These are phyloP conservation scores for Chalciporus chontae DNA, from an alignment of 768 basidiomycete species.

Conservation along the genomic window DNA sequence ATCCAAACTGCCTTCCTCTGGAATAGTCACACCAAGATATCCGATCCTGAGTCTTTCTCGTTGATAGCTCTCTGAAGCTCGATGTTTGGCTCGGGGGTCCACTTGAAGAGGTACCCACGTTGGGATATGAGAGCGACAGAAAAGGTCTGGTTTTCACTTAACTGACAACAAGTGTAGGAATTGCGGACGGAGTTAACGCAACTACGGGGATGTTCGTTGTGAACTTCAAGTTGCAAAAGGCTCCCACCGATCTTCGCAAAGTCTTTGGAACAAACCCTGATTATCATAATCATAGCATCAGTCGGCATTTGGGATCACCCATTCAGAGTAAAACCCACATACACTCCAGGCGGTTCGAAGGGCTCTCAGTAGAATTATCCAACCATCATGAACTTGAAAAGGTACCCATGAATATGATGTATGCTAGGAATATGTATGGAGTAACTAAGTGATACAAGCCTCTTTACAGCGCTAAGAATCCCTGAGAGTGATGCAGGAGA, in stretches of 20 bases:
- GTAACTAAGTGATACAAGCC: constrained; percentile 2
- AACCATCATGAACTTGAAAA: too few species aligned
- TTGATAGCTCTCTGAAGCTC: constrained; percentile 13
- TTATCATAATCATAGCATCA: too few species aligned
- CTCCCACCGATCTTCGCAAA: too few species aligned
- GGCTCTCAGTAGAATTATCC: too few species aligned
- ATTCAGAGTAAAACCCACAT: neutral
- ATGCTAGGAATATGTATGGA: neutral
- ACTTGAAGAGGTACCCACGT: neutral
- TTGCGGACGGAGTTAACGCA: too few species aligned
- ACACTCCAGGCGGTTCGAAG: neutral
- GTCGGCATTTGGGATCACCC: neutral
- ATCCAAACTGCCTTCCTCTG: constrained; percentile 26
- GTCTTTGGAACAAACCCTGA: too few species aligned
- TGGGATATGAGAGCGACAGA: neutral
- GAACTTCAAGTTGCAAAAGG: too few species aligned
- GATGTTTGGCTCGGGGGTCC: too few species aligned
- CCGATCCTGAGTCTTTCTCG: constrained; percentile 26
- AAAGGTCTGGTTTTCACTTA: too few species aligned
- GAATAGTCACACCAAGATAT: constrained; percentile 27
- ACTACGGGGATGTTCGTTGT: too few species aligned
- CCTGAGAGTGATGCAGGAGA: neutral
- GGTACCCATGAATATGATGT: neutral
- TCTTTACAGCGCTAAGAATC: constrained; percentile 4
- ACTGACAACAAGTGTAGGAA: too few species aligned